These are phyloP conservation scores for Trichosporon sp. DNA, from an alignment of 1,284 basidiomycete genomes.

Conservation along the genomic window DNA sequence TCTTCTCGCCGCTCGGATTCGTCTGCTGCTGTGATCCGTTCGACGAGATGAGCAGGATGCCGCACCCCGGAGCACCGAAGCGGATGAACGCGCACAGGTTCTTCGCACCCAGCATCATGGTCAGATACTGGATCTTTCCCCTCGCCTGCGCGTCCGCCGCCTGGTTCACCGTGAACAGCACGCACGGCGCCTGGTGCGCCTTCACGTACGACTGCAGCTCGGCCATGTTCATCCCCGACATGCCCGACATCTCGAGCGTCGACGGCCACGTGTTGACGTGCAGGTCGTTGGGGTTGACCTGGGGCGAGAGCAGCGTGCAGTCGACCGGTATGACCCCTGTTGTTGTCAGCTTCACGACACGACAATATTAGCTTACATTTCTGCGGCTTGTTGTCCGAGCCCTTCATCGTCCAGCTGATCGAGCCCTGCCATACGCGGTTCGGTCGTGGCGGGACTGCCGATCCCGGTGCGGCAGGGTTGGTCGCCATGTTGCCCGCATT, in stretches of 20 bases:
- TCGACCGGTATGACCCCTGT: slow-evolving; percentile 17
- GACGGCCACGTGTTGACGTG: slow-evolving; percentile 15
- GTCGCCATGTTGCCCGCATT: not conserved
- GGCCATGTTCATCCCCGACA: slow-evolving; percentile 15
- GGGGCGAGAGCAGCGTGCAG: slow-evolving; percentile 12
- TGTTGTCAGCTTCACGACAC: not conserved
- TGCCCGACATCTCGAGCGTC: slow-evolving; percentile 19
- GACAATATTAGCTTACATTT: not conserved
- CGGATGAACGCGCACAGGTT: slow-evolving; percentile 18
- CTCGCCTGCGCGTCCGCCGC: slow-evolving; percentile 6
- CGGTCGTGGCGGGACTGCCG: not conserved
- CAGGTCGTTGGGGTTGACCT: slow-evolving; percentile 8
- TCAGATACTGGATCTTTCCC: slow-evolving; percentile 16
- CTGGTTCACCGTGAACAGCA: slow-evolving; percentile 13
- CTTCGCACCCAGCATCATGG: slow-evolving; percentile 15
- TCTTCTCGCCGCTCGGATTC: slow-evolving; percentile 8
- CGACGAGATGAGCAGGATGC: slow-evolving; percentile 20
- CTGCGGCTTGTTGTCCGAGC: slow-evolving; percentile 8
- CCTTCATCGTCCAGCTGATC: slow-evolving; percentile 17
- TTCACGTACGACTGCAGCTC: slow-evolving; percentile 21
- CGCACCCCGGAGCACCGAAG: slow-evolving; percentile 21
- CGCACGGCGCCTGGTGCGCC: slow-evolving; percentile 17
- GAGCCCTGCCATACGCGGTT: slow-evolving; percentile 15
- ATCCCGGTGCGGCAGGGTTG: not conserved
- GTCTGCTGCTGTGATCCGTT: slow-evolving; percentile 3